Conservation (phyloP, 495 filamentous ascomycete species). For the Hypoxylon crocopeplum region DNA sequence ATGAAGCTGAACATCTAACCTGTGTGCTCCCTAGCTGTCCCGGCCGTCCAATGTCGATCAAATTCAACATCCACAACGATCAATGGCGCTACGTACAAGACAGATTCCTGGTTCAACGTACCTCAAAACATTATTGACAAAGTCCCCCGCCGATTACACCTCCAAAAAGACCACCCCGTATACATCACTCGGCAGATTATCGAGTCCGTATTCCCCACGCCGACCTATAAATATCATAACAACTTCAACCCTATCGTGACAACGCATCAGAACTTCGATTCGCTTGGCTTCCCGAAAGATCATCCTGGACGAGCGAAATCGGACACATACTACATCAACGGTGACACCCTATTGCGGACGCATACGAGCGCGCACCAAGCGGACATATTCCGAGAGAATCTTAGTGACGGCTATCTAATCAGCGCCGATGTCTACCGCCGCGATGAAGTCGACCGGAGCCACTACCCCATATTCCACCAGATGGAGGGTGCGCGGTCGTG, state of each 20-base stretch:
- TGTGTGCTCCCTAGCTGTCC: conserved; percentile 2
- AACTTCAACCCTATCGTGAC: conserved; percentile 83
- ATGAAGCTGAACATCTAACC: conserved; percentile 6
- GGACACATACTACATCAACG: conserved; percentile 96
- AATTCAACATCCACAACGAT: conserved; percentile 52
- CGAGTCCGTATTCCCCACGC: conserved; percentile 81
- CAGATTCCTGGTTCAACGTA: conserved; percentile 86
- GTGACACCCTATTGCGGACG: conserved; percentile 82
- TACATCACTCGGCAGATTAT: conserved; percentile 90
- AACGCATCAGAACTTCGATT: conserved; percentile 91
- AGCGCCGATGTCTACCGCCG: conserved; percentile 96
- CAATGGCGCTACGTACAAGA: conserved; percentile 66
- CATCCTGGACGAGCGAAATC: conserved; percentile 87
- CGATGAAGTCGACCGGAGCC: conserved; percentile 91
- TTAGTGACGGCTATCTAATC: conserved; percentile 82
- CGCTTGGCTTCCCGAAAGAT: conserved; percentile 86
- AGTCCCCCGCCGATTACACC: conserved; percentile 77
- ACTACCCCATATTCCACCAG: conserved; percentile 98
- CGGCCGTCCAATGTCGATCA: conserved; percentile 11
- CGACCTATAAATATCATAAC: conserved; percentile 78
- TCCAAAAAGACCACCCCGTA: conserved; percentile 87
- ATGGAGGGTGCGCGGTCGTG: conserved; percentile 96
- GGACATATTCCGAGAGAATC: conserved; percentile 78
- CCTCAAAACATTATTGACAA: conserved; percentile 75
- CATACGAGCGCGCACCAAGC: conserved; percentile 94